These are phyloP conservation scores for Fusarium denticulatum DNA, from an alignment of 2,329 filamentous ascomycete genomes.

Conservation along the genomic window DNA sequence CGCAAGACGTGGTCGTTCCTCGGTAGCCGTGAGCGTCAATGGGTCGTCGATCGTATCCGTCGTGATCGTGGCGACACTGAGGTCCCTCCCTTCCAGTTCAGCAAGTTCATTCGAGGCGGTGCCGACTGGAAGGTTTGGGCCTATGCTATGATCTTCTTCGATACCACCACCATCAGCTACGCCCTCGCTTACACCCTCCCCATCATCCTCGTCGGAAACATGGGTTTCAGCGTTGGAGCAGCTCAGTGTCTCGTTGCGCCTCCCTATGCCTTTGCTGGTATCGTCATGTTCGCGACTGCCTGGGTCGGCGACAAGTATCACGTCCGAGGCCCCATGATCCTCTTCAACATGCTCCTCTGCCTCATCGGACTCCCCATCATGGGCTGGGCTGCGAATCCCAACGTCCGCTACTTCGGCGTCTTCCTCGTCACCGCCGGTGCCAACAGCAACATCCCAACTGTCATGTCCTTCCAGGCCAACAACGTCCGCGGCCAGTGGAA, in stretches of 20 bases:
- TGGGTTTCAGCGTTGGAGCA: slow-evolving; percentile 71
- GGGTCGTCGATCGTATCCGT: slow-evolving; percentile 64
- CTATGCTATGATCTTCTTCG: slow-evolving; percentile 69
- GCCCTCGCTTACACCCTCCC: slow-evolving; percentile 83
- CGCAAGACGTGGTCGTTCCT: slow-evolving; percentile 64
- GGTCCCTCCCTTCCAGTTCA: slow-evolving; percentile 61
- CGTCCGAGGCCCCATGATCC: slow-evolving; percentile 72
- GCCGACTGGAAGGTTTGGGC: slow-evolving; percentile 69
- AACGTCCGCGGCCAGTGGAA: slow-evolving; percentile 93
- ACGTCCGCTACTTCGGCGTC: slow-evolving; percentile 76
- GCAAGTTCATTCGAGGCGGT: slow-evolving; percentile 58
- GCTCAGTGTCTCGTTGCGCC: slow-evolving; percentile 78
- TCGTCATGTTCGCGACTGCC: slow-evolving; percentile 68
- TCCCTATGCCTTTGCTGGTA: slow-evolving; percentile 72
- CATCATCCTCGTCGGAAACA: slow-evolving; percentile 71
- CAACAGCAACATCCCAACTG: slow-evolving; percentile 79
- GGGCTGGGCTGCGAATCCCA: slow-evolving; percentile 68
- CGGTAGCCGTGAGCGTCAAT: slow-evolving; percentile 59
- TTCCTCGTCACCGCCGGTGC: slow-evolving; percentile 81
- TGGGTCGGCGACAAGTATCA: slow-evolving; percentile 75
- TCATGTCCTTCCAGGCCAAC: slow-evolving; percentile 85
- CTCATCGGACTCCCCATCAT: slow-evolving; percentile 78
- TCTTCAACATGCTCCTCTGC: slow-evolving; percentile 71
- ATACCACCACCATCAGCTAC: slow-evolving; percentile 77
- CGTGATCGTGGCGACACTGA: slow-evolving; percentile 67